Conservation (phyloP, 495 filamentous ascomycete species). For the Tuber aestivum region DNA sequence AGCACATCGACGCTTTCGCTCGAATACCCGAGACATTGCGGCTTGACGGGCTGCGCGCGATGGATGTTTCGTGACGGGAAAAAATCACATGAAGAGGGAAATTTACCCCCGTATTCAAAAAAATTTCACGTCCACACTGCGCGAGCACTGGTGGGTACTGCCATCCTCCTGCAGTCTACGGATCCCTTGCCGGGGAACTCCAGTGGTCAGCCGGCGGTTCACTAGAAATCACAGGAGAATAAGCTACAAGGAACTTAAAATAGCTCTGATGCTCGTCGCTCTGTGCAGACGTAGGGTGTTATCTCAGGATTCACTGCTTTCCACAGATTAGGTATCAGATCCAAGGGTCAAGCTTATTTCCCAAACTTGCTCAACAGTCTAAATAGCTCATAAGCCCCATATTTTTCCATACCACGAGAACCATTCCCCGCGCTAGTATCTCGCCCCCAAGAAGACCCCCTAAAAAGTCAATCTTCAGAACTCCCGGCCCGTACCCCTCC, state of each 20-base stretch:
- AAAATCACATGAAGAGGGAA: background rate
- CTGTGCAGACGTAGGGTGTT: background rate
- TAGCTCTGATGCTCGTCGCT: background rate
- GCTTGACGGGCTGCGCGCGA: background rate
- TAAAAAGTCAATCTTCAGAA: slow-evolving; percentile 90
- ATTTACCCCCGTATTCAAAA: background rate
- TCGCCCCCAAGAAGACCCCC: slow-evolving; percentile 65
- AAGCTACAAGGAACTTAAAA: background rate
- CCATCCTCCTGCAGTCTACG: no score
- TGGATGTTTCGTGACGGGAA: background rate
- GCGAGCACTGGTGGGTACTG: background rate
- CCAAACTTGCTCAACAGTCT: background rate
- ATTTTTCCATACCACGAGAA: background rate
- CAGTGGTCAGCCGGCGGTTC: background rate
- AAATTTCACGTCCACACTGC: background rate
- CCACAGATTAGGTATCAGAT: no score
- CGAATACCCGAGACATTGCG: background rate
- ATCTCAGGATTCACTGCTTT: background rate
- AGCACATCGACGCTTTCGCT: background rate
- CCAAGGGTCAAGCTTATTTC: background rate
- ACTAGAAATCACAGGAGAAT: background rate
- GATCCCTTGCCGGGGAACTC: background rate
- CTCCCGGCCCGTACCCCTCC: slow-evolving; percentile 51
- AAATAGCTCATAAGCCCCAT: background rate
- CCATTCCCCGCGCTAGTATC: slow-evolving; percentile 13